Evolutionary conservation across 164 flowering plant species (phyloP), one percentile per base, ranked within the genome.

Genomic region (Stephania cephalantha): DNA sequence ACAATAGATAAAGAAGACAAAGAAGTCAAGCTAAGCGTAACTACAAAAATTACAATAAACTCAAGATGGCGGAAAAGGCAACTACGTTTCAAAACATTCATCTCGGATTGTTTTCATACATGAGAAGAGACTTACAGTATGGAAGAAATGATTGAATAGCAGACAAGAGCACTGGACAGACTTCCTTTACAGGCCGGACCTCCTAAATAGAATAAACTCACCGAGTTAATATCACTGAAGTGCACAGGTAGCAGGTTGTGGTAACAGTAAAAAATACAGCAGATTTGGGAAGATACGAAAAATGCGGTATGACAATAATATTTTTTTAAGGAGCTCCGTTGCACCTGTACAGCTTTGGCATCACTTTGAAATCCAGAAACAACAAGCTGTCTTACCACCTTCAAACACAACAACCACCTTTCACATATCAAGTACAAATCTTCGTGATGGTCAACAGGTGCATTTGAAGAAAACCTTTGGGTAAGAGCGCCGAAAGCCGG

Each of bases 361-460:
- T 95, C 99, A 83, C 96, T 88, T 68, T 76, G 89, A 81, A 87
- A 93, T 70, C 98, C 99, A 9, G 90, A 90, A 83, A 93, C 77
- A 69, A 90, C 80, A 73, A 95, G 78, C 53, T 90, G 96, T 17
- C 96, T 88, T 76, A 93, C 81, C 68, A 89, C 90, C 81, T 90
- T 95, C 68, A 85, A 86, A 79, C 99, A 91, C 46, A 93, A 84
- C 77, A 91, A 82, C 98, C 99, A 95, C 84, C 98, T 88, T 80
- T 95, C 95, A 82, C 95, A 90, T 29, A 81, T 90, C 71, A 93
- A 69, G 82, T 81, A 82, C 53, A 93, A 86, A 78, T 93, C 92
- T 69, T 90, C 91, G n/a, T 84, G 90, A 72, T 83, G 83, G 74
- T 88, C 88, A 70, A 82, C 85, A 11, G 85, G 45, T 76, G 81